Base-by-base conservation (phyloP, 23 red algal species). In the Gracilaria gracilis region DNA sequence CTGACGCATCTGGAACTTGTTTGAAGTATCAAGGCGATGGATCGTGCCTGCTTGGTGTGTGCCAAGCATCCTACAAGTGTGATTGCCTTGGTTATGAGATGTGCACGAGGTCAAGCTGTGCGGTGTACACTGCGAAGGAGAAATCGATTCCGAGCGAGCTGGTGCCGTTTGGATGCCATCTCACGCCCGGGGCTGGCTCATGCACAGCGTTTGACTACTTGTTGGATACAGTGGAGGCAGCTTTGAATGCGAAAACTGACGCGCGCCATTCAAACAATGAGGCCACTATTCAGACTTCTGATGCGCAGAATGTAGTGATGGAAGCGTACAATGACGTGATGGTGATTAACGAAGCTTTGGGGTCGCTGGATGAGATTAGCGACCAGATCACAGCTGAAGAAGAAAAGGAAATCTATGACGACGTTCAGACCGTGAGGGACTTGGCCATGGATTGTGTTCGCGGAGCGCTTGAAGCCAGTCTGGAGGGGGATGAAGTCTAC, bases 11-110 rank as follows among this genome's bases (percentile, higher is more conserved):
- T n/a, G 81, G 58, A 8, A 69, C 58, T 31, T 85, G 81, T 70
- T 31, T 85, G 81, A 55, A 39, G 31, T 32, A 66, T 42, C 57
- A 67, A 67, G 81, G 57, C 25, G 81, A 85, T 54, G 62, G 62
- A 17, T 25, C 13, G 5, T 85, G 81, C 28, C n/a, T 85, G 38
- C 57, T 85, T 20, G 81, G 81, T 44, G 25, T 38, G 31, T 85
- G 81, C 62, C 28, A 57, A 17, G 81, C 28, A 12, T 55, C 53
- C 2, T 85, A 85, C 57, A 59, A 42, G 19, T 85, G 81, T 42
- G 81, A 85, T 49, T 85, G 81, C 28, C 39, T 85, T 14, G 81
- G 59, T 12, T 85, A 67, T 54, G 42, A 85, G 27, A 73, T 67
- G 66, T 87, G 83, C 49, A 73, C 47, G 66, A 46, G 29, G 20